A percentile compares a stretch with the other conserved stretches of the same genome.
Conservation (phyloP, 139 green algal genomes). For the Picochlorum sp. region DNA sequence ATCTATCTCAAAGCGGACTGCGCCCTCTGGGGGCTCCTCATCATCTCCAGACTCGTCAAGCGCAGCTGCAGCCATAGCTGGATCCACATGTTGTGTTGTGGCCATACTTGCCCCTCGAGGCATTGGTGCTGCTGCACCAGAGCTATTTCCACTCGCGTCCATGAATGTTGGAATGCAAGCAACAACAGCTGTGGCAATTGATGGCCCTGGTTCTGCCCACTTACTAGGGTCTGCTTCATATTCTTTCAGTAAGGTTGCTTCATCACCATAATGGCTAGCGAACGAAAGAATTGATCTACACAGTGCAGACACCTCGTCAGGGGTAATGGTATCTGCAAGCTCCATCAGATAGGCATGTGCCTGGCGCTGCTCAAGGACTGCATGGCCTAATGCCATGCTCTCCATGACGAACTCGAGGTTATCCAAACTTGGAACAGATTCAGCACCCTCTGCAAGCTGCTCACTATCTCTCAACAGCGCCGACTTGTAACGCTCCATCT, state of each 20-base stretch:
- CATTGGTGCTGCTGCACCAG: slow-evolving; percentile 28
- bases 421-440: slow-evolving; percentile 75
- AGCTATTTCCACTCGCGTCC: slow-evolving; percentile 44
- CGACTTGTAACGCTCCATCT: slow-evolving; percentile 82
- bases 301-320: slow-evolving; percentile 75
- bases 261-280: slow-evolving; percentile 74
- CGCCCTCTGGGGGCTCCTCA: slow-evolving; percentile 29
- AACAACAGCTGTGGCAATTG: slow-evolving; percentile 75
- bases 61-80: slow-evolving; percentile 8
- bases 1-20: slow-evolving; percentile 58
- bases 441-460: slow-evolving; percentile 76
- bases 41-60: slow-evolving; percentile 21
- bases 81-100: slow-evolving; percentile 67
- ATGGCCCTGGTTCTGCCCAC: slow-evolving; percentile 46
- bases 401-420: slow-evolving; percentile 99
- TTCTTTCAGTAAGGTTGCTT: slow-evolving; percentile 45
- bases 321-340: slow-evolving; percentile 60
- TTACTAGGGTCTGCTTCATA: slow-evolving; percentile 24
- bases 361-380: slow-evolving; percentile 62
- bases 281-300: slow-evolving; percentile 76
- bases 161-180: slow-evolving; percentile 86
- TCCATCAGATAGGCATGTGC: slow-evolving; percentile 47
- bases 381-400: slow-evolving; percentile 83
- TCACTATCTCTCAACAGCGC: slow-evolving; percentile 83
- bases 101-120: slow-evolving; percentile 47